Conservation (phyloP, 2,329 filamentous ascomycete species). For the Hypoxylon sp. region DNA sequence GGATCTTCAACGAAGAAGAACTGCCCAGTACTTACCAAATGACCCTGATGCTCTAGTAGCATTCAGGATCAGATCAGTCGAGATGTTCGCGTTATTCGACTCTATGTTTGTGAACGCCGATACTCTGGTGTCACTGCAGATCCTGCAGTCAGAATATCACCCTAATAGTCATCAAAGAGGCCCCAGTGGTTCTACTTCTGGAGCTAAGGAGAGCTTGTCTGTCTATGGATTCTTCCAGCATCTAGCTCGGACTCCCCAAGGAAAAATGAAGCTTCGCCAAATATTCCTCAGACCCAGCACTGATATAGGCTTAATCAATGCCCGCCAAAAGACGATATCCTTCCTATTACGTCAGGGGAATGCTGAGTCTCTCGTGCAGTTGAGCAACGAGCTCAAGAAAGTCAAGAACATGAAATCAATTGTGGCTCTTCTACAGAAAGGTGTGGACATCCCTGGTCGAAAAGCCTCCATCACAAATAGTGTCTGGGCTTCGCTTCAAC, state of each 20-base stretch:
- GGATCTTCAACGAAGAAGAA: conserved; percentile 75
- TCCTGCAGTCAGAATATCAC: conserved; percentile 83
- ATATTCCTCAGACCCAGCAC: conserved; percentile 82
- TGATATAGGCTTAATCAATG: conserved; percentile 71
- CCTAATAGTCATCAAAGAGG: conserved; percentile 83
- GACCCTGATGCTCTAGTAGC: conserved; percentile 61
- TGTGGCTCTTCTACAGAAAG: conserved; percentile 77
- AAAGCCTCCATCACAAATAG: conserved; percentile 66
- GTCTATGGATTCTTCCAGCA: conserved; percentile 83
- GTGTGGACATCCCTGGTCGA: conserved; percentile 65
- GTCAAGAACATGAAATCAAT: conserved; percentile 79
- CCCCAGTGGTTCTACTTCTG: conserved; percentile 65
- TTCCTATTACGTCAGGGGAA: conserved; percentile 76
- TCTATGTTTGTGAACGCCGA: conserved; percentile 83
- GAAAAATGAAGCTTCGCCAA: conserved; percentile 76
- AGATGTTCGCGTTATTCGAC: conserved; percentile 75
- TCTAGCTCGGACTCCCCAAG: conserved; percentile 80
- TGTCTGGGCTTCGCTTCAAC: conserved; percentile 75
- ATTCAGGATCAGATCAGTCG: conserved; percentile 69
- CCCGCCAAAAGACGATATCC: conserved; percentile 75
- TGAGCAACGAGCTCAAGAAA: conserved; percentile 70
- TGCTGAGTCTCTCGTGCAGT: conserved; percentile 58
- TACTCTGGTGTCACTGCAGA: conserved; percentile 82
- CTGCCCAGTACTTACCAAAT: conserved; percentile 68
- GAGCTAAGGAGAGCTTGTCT: conserved; percentile 82